Evolutionary conservation across 2,329 filamentous ascomycete genomes (phyloP), one percentile per base, ranked within the genome.

Genomic region (Xylaria sp.): DNA sequence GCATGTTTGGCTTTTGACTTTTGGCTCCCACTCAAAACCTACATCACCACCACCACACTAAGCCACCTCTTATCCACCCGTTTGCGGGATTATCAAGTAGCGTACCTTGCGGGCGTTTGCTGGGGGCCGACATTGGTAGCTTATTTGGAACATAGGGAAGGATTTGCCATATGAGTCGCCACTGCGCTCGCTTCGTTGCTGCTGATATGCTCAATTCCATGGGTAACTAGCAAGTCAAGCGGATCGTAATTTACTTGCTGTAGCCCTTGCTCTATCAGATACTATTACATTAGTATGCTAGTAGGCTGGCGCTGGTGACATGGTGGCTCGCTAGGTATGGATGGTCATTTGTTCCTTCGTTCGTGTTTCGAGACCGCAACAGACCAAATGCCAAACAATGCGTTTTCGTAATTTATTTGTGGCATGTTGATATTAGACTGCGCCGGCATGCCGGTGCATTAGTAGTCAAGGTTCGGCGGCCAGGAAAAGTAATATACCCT

Each of bases 101-200:
- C 3, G 12, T 25, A 23, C 20, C 46, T 20, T 50, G 20, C 46
- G n/a, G 18, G 10, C 28, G 51, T 61, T 41, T 50, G 66, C 34
- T 63, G 51, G n/a, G 52, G 52, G 8, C 58, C 67, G 46, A 58
- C 57, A 48, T 61, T 57, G 37, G 44, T 41, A 56, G 59, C 54
- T 37, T 69, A 64, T 66, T 69, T 69, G 67, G 67, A 69, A 69
- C 67, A 59, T 50, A 66, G 55, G 63, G 63, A 66, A 55, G 48
- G 59, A 64, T 59, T 66, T 67, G 28, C 67, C 59, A 34, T 56
- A 60, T 58, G 54, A 44, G 54, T 67, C 58, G 59, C 59, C 59
- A 63, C 67, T 63, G 39, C 52, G 46, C 57, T 63, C 52, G 39
- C 63, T 66, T 69, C 63, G 39, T 59, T 50, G 31, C 61, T 60